Evolutionary conservation across 2,329 filamentous ascomycete species (phyloP), one percentile per base, ranked within the genome.

Genomic region (Neodidymelliopsis sp.): DNA sequence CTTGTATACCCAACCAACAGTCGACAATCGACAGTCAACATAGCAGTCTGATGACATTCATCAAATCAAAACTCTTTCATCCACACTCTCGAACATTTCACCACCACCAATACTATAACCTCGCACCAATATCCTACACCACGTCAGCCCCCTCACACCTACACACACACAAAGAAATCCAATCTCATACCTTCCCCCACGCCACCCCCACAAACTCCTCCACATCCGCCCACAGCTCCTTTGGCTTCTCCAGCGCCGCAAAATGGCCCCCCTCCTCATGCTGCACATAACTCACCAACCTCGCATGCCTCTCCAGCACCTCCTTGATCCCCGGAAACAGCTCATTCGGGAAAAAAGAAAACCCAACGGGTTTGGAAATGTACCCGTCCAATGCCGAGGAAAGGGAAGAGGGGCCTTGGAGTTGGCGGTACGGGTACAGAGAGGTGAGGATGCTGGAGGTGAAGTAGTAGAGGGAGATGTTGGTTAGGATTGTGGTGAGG

Each of bases 381-480:
- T 45, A 52, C n/a, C n/a, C n/a, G n/a, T n/a, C n/a, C n/a, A n/a
- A n/a, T 0, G 18, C 25, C 0, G 43, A 23, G 6, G 12, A 6
- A 8, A 38, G 2, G 15, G 15, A 2, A 6, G 36, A 12, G 18
- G 33, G 2, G 25, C 8, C 4, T 35, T 56, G 39, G 31, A 66
- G 16, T 7, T 42, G n/a, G 30, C 69, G 76, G 57, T 84, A 84
- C 0, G 77, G 74, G 59, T 79, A 83, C 22, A 83, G 75, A 24
- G 70, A 76, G 25, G 71, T 71, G 0, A 79, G 75, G 40, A 78
- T 76, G 9, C 72, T 23, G 13, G 20, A 28, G 2, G 81, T 84
- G 56, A 84, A 75, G 81, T 81, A 85, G 65, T 84, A 85, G 6
- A 85, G 65, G 2, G 76, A 77, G 20, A 82, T 75, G 35, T 75